Evolutionary conservation across 768 basidiomycete species (phyloP), one percentile per base, ranked within the genome.

Genomic region (Amanita subjunquillea): DNA sequence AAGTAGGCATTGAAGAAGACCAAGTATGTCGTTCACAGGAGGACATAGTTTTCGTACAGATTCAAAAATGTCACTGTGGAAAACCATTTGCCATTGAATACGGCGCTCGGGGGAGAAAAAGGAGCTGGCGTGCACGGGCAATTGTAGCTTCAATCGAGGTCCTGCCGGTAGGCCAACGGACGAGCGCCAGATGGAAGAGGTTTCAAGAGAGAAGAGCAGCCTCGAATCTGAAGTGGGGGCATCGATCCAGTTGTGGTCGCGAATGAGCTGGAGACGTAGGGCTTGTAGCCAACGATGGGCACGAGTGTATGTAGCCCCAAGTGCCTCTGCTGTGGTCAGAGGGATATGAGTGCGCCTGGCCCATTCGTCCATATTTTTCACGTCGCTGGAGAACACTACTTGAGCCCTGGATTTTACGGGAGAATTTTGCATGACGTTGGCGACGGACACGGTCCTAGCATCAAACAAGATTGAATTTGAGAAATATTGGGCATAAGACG

Each of bases 41-140:
- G 78, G 76, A 51, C 80, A 78, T 58, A 82, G 77, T 65, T 83
- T 82, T 32, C 83, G 74, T 52, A 83, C 76, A 27, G 79, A 82
- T 60, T 83, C 82, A 67, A 85, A 86, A 48, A 81, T 79, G 66
- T 85, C 83, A 60, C 78, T 80, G 63, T 85, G 87, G 63, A 91
- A 91, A 60, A 89, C 86, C 87, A 90, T 89, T 65, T 90, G 80
- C 88, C 89, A 91, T 63, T 90, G 87, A 43, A 90, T 78, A 55
- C 86, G 80, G 58, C 88, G 72, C 64, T 91, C 86, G 9, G 87
- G 87, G 46, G 83, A 85, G 70, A 91, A 91, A 68, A 91, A 91
- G 23, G 88, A 87, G 38, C 82, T 83, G 37, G 88, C 87, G 57
- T 90, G 81, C 54, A 82, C 73, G 6, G 88, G 88, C 34, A 91